Evolutionary conservation across 768 basidiomycete genomes (phyloP).

Genomic region (Amanita polypyramis): DNA sequence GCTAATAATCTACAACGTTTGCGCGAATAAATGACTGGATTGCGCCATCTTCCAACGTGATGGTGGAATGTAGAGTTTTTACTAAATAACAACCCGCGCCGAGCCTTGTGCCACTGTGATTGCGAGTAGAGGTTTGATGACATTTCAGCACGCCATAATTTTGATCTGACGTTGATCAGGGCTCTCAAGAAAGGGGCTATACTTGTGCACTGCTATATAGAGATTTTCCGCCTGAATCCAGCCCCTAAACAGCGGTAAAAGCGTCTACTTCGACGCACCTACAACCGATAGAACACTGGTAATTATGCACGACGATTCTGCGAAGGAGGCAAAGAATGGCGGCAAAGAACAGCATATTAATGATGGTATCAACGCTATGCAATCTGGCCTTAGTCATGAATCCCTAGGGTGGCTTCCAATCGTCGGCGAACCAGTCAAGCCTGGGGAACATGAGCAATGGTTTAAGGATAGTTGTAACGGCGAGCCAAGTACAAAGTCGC

Average conservation of each 20-base stretch:
- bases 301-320: not conserved
- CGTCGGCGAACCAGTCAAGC: not conserved
- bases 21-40: not conserved
- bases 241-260: not conserved
- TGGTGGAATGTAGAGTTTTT: too few species aligned
- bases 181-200: too few species aligned
- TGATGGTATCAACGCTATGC: not conserved
- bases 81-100: too few species aligned
- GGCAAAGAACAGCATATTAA: too few species aligned
- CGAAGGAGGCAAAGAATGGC: not conserved
- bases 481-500: not conserved
- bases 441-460: not conserved
- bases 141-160: too few species aligned
- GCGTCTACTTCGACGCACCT: constrained; percentile 3
- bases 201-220: not conserved
- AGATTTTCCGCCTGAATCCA: not conserved
- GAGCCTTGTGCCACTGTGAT: too few species aligned
- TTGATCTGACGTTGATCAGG: too few species aligned
- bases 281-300: not conserved
- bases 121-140: too few species aligned
- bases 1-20: not conserved
- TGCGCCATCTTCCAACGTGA: not conserved
- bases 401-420: constrained; percentile 1
- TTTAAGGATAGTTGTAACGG: not conserved
- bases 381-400: not conserved